phyloP scores from a whole-genome alignment of 192 early-diverging fungal species.

The Backusella macrospora region DNA sequence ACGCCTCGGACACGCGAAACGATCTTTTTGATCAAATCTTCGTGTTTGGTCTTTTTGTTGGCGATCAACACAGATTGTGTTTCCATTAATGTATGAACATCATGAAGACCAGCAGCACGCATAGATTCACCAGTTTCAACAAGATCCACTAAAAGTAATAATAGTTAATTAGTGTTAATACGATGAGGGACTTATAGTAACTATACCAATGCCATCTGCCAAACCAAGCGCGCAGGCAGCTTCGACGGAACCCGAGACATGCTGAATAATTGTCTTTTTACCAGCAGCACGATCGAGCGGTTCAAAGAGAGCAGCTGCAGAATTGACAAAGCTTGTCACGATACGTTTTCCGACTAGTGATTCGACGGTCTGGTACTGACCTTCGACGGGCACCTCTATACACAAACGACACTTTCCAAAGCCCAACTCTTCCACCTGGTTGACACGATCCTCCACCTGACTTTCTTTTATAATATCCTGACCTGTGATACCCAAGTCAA shows the following conservation, averaged over 20 bases:
- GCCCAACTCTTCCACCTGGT: constrained; percentile 71
- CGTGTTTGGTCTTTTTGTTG: constrained; percentile 76
- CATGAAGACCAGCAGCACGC: constrained; percentile 93
- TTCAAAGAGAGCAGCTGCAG: constrained; percentile 70
- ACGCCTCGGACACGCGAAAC: constrained; percentile 88
- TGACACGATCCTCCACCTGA: constrained; percentile 66
- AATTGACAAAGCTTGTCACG: constrained; percentile 86
- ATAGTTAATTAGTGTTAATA: background rate
- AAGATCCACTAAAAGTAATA: constrained; percentile 42
- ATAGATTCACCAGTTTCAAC: constrained; percentile 98
- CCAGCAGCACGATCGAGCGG: constrained; percentile 63
- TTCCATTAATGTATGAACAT: constrained; percentile 78
- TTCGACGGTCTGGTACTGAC: constrained; percentile 49
- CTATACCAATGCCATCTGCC: constrained; percentile 91
- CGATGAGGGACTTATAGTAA: background rate
- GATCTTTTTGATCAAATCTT: constrained; percentile 75
- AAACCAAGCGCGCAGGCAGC: constrained; percentile 95
- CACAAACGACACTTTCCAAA: constrained; percentile 94
- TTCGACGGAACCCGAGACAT: constrained; percentile 93
- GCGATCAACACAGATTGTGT: constrained; percentile 92
- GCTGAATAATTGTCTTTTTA: constrained; percentile 67
- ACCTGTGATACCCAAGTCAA: constrained; percentile 96
- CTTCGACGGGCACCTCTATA: constrained; percentile 87
- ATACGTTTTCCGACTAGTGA: constrained; percentile 90
- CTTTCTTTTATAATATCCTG: constrained; percentile 92